phyloP scores from a whole-genome alignment of 2,329 filamentous ascomycete genomes.

The Phaeomoniella chlamydospora region DNA sequence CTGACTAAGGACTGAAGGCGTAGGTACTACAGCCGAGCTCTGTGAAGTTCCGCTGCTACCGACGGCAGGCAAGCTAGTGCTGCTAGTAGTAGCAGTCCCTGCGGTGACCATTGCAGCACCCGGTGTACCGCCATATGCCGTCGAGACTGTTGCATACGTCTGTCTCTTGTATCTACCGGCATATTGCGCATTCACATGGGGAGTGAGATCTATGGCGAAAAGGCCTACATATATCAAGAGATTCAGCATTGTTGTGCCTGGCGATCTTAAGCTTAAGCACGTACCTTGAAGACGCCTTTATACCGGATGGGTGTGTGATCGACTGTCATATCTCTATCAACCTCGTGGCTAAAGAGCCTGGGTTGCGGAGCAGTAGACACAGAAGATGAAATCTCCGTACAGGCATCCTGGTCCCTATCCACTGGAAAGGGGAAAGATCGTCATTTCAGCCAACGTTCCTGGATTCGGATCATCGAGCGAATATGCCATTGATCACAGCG shows the following conservation, averaged over 20 bases:
- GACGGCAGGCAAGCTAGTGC: not conserved
- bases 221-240: not conserved
- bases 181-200: not conserved
- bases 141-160: not conserved
- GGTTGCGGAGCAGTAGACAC: not conserved
- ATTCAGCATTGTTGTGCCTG: not conserved
- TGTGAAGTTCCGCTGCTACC: not conserved
- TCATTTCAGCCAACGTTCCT: not conserved
- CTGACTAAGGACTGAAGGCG: not conserved
- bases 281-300: not conserved
- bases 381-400: too few relatives aligned
- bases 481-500: too few relatives aligned
- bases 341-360: not conserved
- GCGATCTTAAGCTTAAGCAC: too few relatives aligned
- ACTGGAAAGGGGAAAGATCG: not conserved
- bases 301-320: too few relatives aligned
- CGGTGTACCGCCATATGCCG: not conserved
- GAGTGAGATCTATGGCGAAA: not conserved
- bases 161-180: not conserved
- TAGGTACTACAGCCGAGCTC: not conserved
- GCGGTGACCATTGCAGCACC: not conserved
- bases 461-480: not conserved
- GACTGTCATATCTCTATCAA: not conserved
- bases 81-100: not conserved
- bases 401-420: too few relatives aligned